A percentile compares a stretch with the other conserved stretches of the same genome.
Evolutionary conservation across 1,284 basidiomycete species (phyloP).

Genomic region (Trichosporon sp.): DNA sequence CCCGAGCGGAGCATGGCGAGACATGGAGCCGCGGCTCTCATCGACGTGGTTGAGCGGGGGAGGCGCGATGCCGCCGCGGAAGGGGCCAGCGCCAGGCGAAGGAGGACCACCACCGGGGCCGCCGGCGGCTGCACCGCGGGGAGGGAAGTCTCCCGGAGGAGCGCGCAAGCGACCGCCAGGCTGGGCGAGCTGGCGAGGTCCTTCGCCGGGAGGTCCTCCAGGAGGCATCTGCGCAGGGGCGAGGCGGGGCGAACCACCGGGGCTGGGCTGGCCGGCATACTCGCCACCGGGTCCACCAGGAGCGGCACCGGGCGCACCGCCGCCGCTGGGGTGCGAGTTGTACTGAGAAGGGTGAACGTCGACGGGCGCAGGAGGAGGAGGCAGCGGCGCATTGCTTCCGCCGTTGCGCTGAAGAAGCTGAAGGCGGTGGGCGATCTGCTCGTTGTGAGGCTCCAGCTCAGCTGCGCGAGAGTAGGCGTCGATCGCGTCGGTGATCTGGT

Average conservation of each 20-base stretch:
- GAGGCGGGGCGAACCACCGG: constrained; percentile 39
- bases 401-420: constrained; percentile 78
- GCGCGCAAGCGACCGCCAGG: constrained; percentile 44
- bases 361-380: constrained; percentile 81
- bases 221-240: constrained; percentile 28
- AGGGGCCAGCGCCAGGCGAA: constrained; percentile 43
- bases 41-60: constrained; percentile 53
- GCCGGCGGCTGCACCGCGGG: neutral
- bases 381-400: constrained; percentile 73
- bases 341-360: constrained; percentile 96
- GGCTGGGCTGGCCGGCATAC: constrained; percentile 30
- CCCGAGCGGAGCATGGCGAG: constrained; percentile 69
- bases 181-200: constrained; percentile 25
- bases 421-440: constrained; percentile 74
- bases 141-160: constrained; percentile 33
- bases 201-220: constrained; percentile 15
- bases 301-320: constrained; percentile 24
- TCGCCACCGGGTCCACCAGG: constrained; percentile 25
- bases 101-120: constrained; percentile 9
- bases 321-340: constrained; percentile 59
- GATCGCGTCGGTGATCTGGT: constrained; percentile 97
- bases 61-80: constrained; percentile 52
- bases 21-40: constrained; percentile 51
- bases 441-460: constrained; percentile 82
- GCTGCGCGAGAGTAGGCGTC: constrained; percentile 93